Evolutionary conservation across 192 early-diverging fungal species (phyloP).

Genomic region (Phlyctochytrium bullatum): DNA sequence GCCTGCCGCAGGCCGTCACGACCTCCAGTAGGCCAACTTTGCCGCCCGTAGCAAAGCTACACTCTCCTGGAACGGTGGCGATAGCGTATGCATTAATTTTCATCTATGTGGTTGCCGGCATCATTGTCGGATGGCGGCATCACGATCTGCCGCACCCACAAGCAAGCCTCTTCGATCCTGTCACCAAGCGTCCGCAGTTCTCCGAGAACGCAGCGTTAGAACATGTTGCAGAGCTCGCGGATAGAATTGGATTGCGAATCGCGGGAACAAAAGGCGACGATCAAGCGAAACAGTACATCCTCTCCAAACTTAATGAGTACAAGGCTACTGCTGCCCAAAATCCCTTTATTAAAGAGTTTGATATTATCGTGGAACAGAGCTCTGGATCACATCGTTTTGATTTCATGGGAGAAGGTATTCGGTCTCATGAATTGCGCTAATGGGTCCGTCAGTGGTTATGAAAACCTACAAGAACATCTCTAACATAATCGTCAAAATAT

Average conservation of each 20-base stretch:
- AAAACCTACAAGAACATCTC: constrained; percentile 72
- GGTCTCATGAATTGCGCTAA: background rate
- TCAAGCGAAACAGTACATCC: constrained; percentile 43
- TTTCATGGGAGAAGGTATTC: constrained; percentile 64
- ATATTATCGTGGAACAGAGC: constrained; percentile 55
- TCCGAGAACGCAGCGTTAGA: constrained; percentile 2
- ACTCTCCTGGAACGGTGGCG: too few relatives aligned
- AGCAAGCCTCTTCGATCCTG: background rate
- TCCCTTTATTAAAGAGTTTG: constrained; percentile 2
- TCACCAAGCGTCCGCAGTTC: background rate
- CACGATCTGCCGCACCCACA: background rate
- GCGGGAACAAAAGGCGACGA: constrained; percentile 53
- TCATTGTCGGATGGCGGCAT: background rate
- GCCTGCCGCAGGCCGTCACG: too few relatives aligned
- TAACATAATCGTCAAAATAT: constrained; percentile 69
- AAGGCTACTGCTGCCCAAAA: constrained; percentile 20
- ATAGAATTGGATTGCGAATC: constrained; percentile 9
- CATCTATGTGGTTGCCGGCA: background rate
- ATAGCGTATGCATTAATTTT: background rate
- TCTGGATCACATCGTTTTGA: constrained; percentile 70
- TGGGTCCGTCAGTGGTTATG: constrained; percentile 24
- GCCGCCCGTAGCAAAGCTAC: too few relatives aligned
- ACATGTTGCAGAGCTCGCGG: constrained; percentile 10
- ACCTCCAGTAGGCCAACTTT: too few relatives aligned
- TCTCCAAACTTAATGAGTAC: constrained; percentile 27